Conservation (phyloP, 805 yeast genomes). For the Yarrowia yakushimensis region DNA sequence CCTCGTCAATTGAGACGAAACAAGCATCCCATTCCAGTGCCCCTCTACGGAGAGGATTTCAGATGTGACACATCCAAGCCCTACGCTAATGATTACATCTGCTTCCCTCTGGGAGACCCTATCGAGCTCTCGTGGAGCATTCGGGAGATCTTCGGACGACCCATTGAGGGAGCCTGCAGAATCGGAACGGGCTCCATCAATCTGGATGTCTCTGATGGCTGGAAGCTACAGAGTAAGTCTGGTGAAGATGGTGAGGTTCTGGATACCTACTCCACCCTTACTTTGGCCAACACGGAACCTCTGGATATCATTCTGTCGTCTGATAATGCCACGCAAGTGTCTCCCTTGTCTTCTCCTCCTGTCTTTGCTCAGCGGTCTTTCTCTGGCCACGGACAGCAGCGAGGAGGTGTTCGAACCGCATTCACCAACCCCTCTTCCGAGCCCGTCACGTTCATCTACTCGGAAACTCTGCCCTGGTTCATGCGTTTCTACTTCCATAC, state of each 20-base stretch:
- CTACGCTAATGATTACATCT: slow-evolving; percentile 54
- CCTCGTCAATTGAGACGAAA: slow-evolving; percentile 62
- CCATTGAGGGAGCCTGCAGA: slow-evolving; percentile 61
- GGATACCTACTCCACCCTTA: slow-evolving; percentile 11
- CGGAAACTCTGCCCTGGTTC: slow-evolving; percentile 90
- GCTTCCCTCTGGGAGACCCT: slow-evolving; percentile 70
- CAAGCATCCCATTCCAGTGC: slow-evolving; percentile 72
- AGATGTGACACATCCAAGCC: slow-evolving; percentile 68
- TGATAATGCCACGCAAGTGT: slow-evolving; percentile 45
- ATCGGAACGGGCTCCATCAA: slow-evolving; percentile 41
- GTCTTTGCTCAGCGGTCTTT: slow-evolving; percentile 75
- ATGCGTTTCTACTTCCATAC: slow-evolving; percentile 79
- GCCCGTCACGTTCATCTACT: slow-evolving; percentile 54
- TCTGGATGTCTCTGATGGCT: slow-evolving; percentile 37
- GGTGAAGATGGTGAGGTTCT: slow-evolving; percentile 1
- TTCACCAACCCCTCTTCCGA: slow-evolving; percentile 61
- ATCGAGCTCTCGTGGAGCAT: slow-evolving; percentile 50
- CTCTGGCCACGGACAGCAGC: slow-evolving; percentile 87
- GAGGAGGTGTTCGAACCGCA: slow-evolving; percentile 81
- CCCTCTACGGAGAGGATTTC: slow-evolving; percentile 64
- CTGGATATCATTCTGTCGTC: slow-evolving; percentile 40
- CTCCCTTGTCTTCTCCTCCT: slow-evolving; percentile 51
- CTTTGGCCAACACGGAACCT: slow-evolving; percentile 7
- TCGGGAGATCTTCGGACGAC: slow-evolving; percentile 65
- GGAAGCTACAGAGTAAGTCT: slow-evolving; percentile 22